Evolutionary conservation across 495 filamentous ascomycete genomes (phyloP), one percentile per base, ranked within the genome.

Genomic region (Astrothelium macrocarpum): DNA sequence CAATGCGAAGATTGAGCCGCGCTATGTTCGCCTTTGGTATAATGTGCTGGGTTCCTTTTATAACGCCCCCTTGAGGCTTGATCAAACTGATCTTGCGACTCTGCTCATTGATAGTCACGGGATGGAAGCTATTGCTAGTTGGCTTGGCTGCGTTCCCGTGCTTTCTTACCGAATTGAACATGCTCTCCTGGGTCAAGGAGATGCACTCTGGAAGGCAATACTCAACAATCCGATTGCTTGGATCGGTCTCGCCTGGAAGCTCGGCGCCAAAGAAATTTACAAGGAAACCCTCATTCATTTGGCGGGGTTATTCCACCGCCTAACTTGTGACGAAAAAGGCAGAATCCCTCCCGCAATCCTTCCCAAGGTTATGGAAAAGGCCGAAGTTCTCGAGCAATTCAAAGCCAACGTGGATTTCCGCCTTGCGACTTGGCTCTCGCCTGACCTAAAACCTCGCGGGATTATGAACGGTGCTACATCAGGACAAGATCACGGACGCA

Each of bases 211-310:
- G 63, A 61, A 66, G 1, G 66, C 76, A 16, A 76, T 84, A 59
- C 49, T 69, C 20, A 53, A 46, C 2, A 70, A 72, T 14, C 77
- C 80, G 1, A 66, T 72, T 26, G 62, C 31, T 0, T 84, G 81
- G 80, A 63, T 76, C 18, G 68, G 69, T 34, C 67, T 82, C 1
- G 79, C 69, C 20, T 56, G 58, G 14, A 75, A 73, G 7, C 67
- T 83, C 46, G 71, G 73, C 53, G 80, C 77, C 1, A 68, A 71
- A 32, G 14, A 69, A 10, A 77, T 83, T 45, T 80, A 78, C 73
- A 69, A 74, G 10, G 81, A 83, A 64, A 72, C 77, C 14, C 67
- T 83, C 23, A 70, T 79, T 62, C 80, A 84, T 67, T 49, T 79
- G 32, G 71, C 76, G 0, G 80, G 80, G 0, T 69, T 72, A 62